Evolutionary conservation across 2,329 filamentous ascomycete genomes (phyloP).

Genomic region (Colletotrichum brevisporum): DNA sequence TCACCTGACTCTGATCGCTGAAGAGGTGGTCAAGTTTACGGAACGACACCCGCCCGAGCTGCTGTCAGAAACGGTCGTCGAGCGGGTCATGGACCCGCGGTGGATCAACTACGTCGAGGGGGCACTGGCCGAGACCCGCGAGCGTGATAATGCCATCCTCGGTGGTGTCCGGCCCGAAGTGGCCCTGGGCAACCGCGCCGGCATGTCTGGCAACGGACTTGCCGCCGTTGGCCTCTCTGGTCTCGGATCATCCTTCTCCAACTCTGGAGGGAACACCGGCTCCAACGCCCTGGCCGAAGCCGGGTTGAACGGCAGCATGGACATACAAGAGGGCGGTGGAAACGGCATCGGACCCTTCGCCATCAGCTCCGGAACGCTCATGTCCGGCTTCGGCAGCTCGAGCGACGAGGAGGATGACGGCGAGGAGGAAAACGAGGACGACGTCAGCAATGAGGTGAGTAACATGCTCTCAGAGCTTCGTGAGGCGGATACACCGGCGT

Average conservation of each 20-base stretch:
- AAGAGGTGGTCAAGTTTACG: constrained; percentile 98
- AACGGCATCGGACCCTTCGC: constrained; percentile 81
- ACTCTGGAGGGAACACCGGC: constrained; percentile 41
- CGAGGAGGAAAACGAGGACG: constrained; percentile 86
- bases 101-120: constrained; percentile 98
- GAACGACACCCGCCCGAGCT: constrained; percentile 92
- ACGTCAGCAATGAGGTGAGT: constrained; percentile 78
- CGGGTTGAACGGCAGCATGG: constrained; percentile 63
- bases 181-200: constrained; percentile 83
- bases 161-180: constrained; percentile 95
- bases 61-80: constrained; percentile 85
- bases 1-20: constrained; percentile 94
- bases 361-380: constrained; percentile 79
- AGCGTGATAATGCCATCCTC: constrained; percentile 97
- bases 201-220: constrained; percentile 59
- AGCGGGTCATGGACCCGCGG: constrained; percentile 88
- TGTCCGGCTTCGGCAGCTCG: constrained; percentile 94
- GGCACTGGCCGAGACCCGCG: constrained; percentile 90
- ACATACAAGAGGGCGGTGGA: constrained; percentile 73
- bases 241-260: constrained; percentile 53
- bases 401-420: constrained; percentile 98
- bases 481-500: constrained; percentile 36
- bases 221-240: constrained; percentile 59
- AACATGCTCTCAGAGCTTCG: constrained; percentile 44
- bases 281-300: constrained; percentile 41